Percentiles rank a stretch among this genome's conserved stretches.
phyloP scores from a whole-genome alignment of 345 rosid genomes.

The Clarkia xantiana region DNA sequence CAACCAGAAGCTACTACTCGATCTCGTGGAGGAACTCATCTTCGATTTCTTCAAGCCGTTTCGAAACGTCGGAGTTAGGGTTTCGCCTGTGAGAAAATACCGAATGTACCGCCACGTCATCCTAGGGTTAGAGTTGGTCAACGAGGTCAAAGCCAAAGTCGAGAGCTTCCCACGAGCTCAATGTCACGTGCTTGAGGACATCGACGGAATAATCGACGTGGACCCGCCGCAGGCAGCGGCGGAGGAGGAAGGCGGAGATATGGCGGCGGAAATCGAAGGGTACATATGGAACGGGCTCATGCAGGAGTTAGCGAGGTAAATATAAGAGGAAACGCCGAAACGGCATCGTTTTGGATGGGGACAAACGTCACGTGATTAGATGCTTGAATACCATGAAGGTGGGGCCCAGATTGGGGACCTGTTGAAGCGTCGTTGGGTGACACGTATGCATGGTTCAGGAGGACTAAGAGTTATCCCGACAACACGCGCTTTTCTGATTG shows the following conservation, averaged over 20 bases:
- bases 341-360: too few relatives aligned
- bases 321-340: too few relatives aligned
- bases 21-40: slow-evolving; percentile 51
- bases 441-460: too few relatives aligned
- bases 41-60: slow-evolving; percentile 39
- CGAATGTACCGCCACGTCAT: not conserved
- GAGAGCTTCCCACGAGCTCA: slow-evolving; percentile 8
- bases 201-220: slow-evolving; percentile 7
- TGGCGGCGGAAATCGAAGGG: slow-evolving; percentile 10
- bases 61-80: slow-evolving; percentile 38
- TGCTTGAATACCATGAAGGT: too few relatives aligned
- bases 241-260: not conserved
- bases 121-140: slow-evolving; percentile 1
- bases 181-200: slow-evolving; percentile 12
- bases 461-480: too few relatives aligned
- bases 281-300: slow-evolving; percentile 11
- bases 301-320: not conserved
- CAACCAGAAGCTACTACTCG: slow-evolving; percentile 56
- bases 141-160: slow-evolving; percentile 3
- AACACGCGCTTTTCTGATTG: too few relatives aligned
- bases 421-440: too few relatives aligned
- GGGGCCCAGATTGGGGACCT: too few relatives aligned
- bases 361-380: too few relatives aligned
- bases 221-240: too few relatives aligned
- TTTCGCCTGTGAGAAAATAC: not conserved